Conservation (phyloP, 2,329 filamentous ascomycete species). For the Sporothrix humicola region DNA sequence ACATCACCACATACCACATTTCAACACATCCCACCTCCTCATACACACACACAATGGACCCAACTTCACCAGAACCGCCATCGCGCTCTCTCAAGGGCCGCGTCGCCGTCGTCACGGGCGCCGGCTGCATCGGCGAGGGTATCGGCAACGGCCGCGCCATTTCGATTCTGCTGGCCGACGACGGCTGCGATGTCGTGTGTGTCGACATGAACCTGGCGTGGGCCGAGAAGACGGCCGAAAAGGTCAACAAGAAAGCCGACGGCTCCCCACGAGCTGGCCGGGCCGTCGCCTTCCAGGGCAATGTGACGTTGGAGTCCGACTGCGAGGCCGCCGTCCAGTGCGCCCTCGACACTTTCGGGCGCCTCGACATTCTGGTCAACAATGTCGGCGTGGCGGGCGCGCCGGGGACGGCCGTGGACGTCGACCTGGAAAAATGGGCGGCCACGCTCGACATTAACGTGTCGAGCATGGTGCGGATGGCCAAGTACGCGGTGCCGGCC, state of each 20-base stretch:
- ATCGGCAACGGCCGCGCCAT: conserved; percentile 42
- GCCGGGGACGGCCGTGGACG: conserved; percentile 62
- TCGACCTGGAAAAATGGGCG: conserved; percentile 64
- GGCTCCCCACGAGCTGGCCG: conserved; percentile 43
- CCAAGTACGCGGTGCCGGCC: conserved; percentile 63
- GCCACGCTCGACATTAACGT: conserved; percentile 66
- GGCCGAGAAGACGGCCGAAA: conserved; percentile 37
- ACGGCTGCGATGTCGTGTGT: conserved; percentile 40
- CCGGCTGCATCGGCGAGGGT: conserved; percentile 37
- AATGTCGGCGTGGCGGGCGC: conserved; percentile 68
- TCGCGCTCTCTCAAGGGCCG: conserved; percentile 38
- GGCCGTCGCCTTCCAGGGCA: conserved; percentile 52
- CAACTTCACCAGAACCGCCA: conserved; percentile 28
- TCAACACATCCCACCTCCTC: background rate
- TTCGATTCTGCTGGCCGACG: conserved; percentile 40
- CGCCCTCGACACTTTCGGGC: conserved; percentile 57
- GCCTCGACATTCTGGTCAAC: conserved; percentile 68
- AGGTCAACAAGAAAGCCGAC: conserved; percentile 30
- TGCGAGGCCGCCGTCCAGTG: conserved; percentile 53
- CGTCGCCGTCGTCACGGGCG: conserved; percentile 41
- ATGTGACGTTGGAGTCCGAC: conserved; percentile 61
- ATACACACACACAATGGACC: conserved; percentile 1
- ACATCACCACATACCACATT: background rate
- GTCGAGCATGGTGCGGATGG: conserved; percentile 68
- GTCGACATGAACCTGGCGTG: conserved; percentile 38